Conservation (phyloP, 2,329 filamentous ascomycete genomes). For the Incumbomyces lentus region DNA sequence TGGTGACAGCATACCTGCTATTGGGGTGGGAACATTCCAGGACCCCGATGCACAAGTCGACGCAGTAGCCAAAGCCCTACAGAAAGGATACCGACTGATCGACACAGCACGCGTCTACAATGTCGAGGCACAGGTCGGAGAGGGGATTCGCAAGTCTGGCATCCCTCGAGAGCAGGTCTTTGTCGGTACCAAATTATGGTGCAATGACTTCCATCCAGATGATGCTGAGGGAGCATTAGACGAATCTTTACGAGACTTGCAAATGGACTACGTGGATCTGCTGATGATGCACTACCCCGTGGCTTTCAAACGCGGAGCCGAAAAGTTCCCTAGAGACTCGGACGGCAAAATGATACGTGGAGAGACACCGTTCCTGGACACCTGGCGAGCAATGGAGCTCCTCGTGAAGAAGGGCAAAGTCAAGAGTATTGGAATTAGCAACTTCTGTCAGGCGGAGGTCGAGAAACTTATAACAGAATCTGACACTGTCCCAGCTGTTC, state of each 20-base stretch:
- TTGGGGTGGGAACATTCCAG: conserved; percentile 17
- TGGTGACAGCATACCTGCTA: too few species aligned
- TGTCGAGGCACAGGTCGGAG: conserved; percentile 42
- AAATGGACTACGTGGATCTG: conserved; percentile 56
- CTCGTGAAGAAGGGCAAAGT: too few species aligned
- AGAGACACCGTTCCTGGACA: too few species aligned
- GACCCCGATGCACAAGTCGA: conserved; percentile 7
- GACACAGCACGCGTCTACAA: conserved; percentile 47
- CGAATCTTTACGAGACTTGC: conserved; percentile 48
- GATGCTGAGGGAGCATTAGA: conserved; percentile 40
- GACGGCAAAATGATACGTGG: too few species aligned
- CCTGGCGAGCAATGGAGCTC: too few species aligned
- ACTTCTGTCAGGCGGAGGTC: too few species aligned
- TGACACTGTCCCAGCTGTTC: too few species aligned
- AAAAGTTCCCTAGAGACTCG: too few species aligned
- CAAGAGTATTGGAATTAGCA: too few species aligned
- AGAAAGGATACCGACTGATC: conserved; percentile 44
- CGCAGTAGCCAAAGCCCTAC: conserved; percentile 28
- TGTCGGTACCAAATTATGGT: conserved; percentile 55
- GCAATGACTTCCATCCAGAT: conserved; percentile 43
- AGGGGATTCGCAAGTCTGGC: conserved; percentile 28
- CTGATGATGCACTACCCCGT: conserved; percentile 43
- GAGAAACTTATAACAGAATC: too few species aligned
- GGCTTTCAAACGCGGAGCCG: too few species aligned
- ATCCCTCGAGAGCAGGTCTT: conserved; percentile 22